phyloP scores from a whole-genome alignment of 306 rosid genomes.

The Vicia sativa region DNA sequence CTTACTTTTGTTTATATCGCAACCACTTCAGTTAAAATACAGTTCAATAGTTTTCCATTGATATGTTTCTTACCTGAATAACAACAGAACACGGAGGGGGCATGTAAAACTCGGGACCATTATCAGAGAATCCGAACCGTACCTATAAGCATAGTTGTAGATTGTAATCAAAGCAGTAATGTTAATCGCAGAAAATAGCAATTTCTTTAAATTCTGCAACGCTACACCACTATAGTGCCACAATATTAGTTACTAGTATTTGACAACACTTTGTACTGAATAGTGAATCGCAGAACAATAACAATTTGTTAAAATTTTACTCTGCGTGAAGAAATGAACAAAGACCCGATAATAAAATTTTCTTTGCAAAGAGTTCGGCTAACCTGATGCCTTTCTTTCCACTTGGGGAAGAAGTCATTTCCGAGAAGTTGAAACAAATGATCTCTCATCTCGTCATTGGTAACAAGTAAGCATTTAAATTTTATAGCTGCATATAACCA shows the following conservation, averaged over 20 bases:
- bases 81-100: conserved; percentile 94
- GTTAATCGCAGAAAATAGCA: too few relatives aligned
- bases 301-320: too few relatives aligned
- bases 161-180: neutral
- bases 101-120: conserved; percentile 87
- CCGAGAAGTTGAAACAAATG: conserved; percentile 91
- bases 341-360: neutral
- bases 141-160: conserved; percentile 53
- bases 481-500: conserved; percentile 98
- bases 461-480: conserved; percentile 84
- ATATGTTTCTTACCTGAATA: conserved; percentile 66
- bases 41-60: conserved; percentile 10
- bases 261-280: too few relatives aligned
- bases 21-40: conserved; percentile 1
- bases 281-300: too few relatives aligned
- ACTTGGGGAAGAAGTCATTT: conserved; percentile 90
- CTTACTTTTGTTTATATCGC: conserved; percentile 12
- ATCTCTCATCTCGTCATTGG: conserved; percentile 97
- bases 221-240: too few relatives aligned
- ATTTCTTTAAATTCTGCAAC: too few relatives aligned
- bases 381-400: conserved; percentile 99
- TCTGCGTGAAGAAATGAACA: too few relatives aligned
- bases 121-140: conserved; percentile 70
- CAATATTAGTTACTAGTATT: too few relatives aligned
- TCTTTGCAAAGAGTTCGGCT: conserved; percentile 39